Conservation (phyloP, 805 yeast genomes). For the Metschnikowia colocasiae region DNA sequence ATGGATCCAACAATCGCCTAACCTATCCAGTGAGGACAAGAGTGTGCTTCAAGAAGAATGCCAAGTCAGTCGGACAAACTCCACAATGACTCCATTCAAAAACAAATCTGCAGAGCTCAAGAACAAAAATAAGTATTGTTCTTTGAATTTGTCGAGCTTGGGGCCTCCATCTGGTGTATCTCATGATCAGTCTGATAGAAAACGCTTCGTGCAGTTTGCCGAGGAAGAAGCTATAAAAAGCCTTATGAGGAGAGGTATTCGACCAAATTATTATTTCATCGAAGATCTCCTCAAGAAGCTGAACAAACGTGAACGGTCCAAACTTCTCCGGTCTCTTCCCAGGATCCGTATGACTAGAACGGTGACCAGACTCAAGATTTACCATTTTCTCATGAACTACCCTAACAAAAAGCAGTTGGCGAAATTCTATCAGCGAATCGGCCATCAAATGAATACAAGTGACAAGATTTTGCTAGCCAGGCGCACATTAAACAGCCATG, state of each 20-base stretch:
- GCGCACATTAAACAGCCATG: constrained; percentile 27
- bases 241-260: constrained; percentile 31
- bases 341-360: constrained; percentile 24
- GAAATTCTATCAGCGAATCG: constrained; percentile 14
- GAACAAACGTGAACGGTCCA: constrained; percentile 15
- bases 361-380: constrained; percentile 16
- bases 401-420: constrained; percentile 18
- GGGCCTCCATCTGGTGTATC: constrained; percentile 13
- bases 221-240: constrained; percentile 32
- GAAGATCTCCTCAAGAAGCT: constrained; percentile 30
- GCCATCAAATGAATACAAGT: constrained; percentile 21
- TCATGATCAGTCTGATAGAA: constrained; percentile 12
- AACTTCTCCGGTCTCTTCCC: constrained; percentile 23
- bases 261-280: constrained; percentile 33
- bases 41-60: constrained; percentile 14
- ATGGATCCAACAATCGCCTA: constrained; percentile 18
- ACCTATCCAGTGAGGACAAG: constrained; percentile 13
- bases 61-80: constrained; percentile 20
- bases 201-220: constrained; percentile 29
- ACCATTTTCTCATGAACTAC: constrained; percentile 14
- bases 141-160: constrained; percentile 24
- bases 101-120: constrained; percentile 14
- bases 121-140: constrained; percentile 24
- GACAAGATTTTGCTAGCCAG: constrained; percentile 29
- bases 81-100: constrained; percentile 28